Base-by-base conservation (phyloP, 345 rosid genomes). In the Eucalyptus melliodora region DNA sequence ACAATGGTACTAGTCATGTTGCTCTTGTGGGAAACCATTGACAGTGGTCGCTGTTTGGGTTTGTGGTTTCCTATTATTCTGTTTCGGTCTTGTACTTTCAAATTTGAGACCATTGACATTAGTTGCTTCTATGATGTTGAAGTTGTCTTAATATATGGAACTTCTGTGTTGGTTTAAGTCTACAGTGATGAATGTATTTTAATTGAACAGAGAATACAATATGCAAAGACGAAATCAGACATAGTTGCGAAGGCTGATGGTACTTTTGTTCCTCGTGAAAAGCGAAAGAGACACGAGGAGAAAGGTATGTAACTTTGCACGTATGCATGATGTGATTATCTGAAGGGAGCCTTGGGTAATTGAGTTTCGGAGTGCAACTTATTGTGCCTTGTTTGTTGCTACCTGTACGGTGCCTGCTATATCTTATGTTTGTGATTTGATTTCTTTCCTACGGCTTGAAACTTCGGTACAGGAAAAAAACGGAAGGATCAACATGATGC, bases 201-300 rank as follows among this genome's bases (percentile, higher is more conserved):
- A 88, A 56, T 55, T 83, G 83, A 49, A 87, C 94, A 98, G 99
- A 97, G 99, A 93, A 96, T 98, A 92, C 98, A 96, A 90, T 97
- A 91, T 92, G 99, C 99, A 42, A 97, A 97, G 93, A 93, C 99
- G 11, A 98, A 98, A 90, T 97, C 99, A 69, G 99, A 98, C 93
- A 91, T 97, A 88, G 89, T 98, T 89, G 95, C 99, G 77, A 98
- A 96, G 93, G 99, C 99, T 11, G 99, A 98, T 94, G 99, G 99
- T 80, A 96, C 99, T 6, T 98, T 98, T 94, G 99, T 96, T 91
- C 99, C 98, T 45, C 95, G 99, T 49, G 99, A 98, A 94, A 98
- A 97, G 87, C 89, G 99, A 80, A 98, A 97, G 96, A 95, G 96
- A 91, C 99, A 96, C 10, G 99, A 98, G 65, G 99, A 98, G 88